These are phyloP conservation scores for Monoraphidium neglectum DNA, from an alignment of 139 green algal species.

Conservation along the genomic window DNA sequence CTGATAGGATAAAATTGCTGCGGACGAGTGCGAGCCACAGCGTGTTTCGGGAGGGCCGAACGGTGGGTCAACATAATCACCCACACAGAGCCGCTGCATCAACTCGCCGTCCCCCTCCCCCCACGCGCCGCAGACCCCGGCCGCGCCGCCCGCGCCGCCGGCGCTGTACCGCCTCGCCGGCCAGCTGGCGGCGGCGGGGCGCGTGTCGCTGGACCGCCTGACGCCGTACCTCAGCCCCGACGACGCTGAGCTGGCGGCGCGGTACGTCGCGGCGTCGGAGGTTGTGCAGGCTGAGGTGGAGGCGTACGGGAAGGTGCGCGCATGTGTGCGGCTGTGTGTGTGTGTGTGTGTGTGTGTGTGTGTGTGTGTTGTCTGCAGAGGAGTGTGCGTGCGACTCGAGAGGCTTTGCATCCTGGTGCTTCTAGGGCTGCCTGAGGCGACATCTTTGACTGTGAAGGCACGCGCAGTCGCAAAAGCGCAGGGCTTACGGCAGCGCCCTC, in stretches of 20 bases:
- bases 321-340: too few species aligned
- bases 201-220: conserved; percentile 62
- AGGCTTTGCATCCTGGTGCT: too few species aligned
- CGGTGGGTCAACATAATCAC: neutral
- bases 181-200: conserved; percentile 35
- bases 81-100: neutral
- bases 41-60: neutral
- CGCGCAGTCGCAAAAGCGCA: too few species aligned
- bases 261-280: conserved; percentile 25
- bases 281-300: conserved; percentile 42
- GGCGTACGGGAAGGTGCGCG: conserved; percentile 58
- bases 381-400: too few species aligned
- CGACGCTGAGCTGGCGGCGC: conserved; percentile 48
- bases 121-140: conserved; percentile 19
- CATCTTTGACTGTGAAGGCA: too few species aligned
- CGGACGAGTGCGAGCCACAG: too few species aligned
- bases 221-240: conserved; percentile 61
- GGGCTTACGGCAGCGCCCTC: too few species aligned
- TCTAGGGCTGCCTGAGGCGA: too few species aligned
- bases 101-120: neutral
- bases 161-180: conserved; percentile 50
- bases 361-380: too few species aligned
- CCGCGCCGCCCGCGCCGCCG: conserved; percentile 5
- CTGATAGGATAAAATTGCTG: too few species aligned
- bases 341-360: too few species aligned